These are phyloP conservation scores for Yamadazyma sp. DNA, from an alignment of 805 yeast genomes.

Conservation along the genomic window DNA sequence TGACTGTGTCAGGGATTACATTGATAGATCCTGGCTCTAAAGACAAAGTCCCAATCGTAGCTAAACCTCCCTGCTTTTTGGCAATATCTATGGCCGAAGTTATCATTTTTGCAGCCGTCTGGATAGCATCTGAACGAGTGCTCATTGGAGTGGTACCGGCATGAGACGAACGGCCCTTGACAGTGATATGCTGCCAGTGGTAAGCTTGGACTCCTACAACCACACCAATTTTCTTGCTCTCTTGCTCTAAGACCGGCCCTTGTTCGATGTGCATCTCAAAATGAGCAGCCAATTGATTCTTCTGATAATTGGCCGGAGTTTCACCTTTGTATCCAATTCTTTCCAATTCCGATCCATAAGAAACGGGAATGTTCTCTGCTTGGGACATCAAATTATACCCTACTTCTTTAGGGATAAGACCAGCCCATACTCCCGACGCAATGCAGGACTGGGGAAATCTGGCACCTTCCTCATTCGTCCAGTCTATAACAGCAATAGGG, in stretches of 20 bases:
- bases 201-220: constrained; percentile 69
- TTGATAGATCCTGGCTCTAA: constrained; percentile 62
- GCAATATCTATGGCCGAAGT: constrained; percentile 58
- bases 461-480: constrained; percentile 84
- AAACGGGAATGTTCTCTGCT: constrained; percentile 43
- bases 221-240: constrained; percentile 57
- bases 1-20: constrained; percentile 63
- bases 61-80: constrained; percentile 49
- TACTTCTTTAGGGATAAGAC: constrained; percentile 43
- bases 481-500: constrained; percentile 63
- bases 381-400: constrained; percentile 54
- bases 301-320: constrained; percentile 45
- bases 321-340: constrained; percentile 65
- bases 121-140: constrained; percentile 59
- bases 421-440: constrained; percentile 71
- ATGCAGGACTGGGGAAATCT: constrained; percentile 69
- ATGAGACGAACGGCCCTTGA: constrained; percentile 65
- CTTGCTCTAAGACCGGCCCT: constrained; percentile 67
- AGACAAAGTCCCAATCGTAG: constrained; percentile 57
- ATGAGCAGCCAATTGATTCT: constrained; percentile 62
- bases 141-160: constrained; percentile 73
- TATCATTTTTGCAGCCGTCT: constrained; percentile 59
- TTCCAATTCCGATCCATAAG: constrained; percentile 53
- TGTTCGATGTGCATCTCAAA: constrained; percentile 78
- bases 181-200: constrained; percentile 57